Evolutionary conservation across 805 yeast species (phyloP).

Genomic region (Candida chilensis): DNA sequence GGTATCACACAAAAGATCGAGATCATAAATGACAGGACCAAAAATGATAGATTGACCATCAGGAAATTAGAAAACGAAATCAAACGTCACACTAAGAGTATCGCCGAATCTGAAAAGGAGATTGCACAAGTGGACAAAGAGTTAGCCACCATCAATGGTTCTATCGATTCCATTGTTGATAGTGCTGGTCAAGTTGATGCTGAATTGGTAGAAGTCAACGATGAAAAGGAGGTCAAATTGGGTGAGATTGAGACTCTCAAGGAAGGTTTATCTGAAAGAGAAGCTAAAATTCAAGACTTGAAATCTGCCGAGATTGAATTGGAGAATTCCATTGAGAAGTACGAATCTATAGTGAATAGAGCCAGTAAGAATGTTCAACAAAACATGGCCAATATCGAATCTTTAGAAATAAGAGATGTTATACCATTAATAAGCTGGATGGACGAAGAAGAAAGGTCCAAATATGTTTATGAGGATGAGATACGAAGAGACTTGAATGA

Average conservation of each 20-base stretch:
- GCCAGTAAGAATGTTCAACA: constrained; percentile 28
- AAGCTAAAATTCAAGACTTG: constrained; percentile 41
- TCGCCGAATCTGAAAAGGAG: constrained; percentile 39
- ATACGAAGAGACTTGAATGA: constrained; percentile 12
- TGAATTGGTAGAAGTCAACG: constrained; percentile 15
- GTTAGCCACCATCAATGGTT: constrained; percentile 18
- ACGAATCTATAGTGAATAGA: constrained; percentile 24
- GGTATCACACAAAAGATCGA: constrained; percentile 62
- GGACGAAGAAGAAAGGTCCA: constrained; percentile 21
- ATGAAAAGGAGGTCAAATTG: constrained; percentile 24
- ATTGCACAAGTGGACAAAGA: constrained; percentile 20
- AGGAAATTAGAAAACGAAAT: constrained; percentile 60
- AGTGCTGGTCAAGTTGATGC: constrained; percentile 19
- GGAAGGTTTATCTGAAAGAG: constrained; percentile 21
- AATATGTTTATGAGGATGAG: constrained; percentile 16
- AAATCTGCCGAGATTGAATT: constrained; percentile 62
- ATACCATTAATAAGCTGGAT: constrained; percentile 43
- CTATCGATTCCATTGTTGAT: constrained; percentile 12
- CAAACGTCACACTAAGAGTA: constrained; percentile 40
- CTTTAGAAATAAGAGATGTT: constrained; percentile 45
- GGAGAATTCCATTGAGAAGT: constrained; percentile 53
- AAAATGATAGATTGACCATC: constrained; percentile 44
- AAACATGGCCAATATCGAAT: constrained; percentile 27
- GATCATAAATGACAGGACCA: constrained; percentile 43
- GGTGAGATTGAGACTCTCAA: constrained; percentile 25